These are phyloP conservation scores for Narthecium ossifragum DNA, from an alignment of 106 monocot species.

Conservation along the genomic window DNA sequence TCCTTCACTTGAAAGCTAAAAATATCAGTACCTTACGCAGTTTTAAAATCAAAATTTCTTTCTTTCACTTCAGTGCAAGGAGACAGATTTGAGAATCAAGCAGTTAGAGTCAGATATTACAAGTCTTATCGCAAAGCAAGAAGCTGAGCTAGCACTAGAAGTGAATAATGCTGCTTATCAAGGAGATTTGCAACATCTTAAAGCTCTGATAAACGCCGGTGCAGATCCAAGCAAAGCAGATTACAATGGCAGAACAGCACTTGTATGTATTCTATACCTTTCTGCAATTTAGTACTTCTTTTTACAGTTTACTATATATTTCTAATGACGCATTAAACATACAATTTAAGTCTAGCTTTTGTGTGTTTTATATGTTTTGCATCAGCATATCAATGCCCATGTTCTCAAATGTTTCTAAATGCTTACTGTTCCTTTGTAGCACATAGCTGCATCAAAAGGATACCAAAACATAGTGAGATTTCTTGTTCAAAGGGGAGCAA, in stretches of 20 bases:
- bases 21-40: too few species aligned
- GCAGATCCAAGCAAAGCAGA: slow-evolving; percentile 86
- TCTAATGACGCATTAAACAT: too few species aligned
- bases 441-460: slow-evolving; percentile 75
- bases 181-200: slow-evolving; percentile 72
- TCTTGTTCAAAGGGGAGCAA: slow-evolving; percentile 67
- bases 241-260: slow-evolving; percentile 83
- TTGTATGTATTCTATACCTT: slow-evolving; percentile 69
- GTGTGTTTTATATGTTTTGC: too few species aligned
- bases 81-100: slow-evolving; percentile 41
- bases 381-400: too few species aligned
- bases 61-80: slow-evolving; percentile 35
- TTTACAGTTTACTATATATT: too few species aligned
- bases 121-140: slow-evolving; percentile 84
- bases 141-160: slow-evolving; percentile 79
- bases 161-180: slow-evolving; percentile 82
- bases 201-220: slow-evolving; percentile 67
- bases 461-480: slow-evolving; percentile 49
- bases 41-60: too few species aligned
- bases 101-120: slow-evolving; percentile 81
- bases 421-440: slow-evolving; percentile 34
- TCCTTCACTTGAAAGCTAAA: too few species aligned
- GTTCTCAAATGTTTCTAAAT: not conserved
- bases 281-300: too few species aligned
- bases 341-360: too few species aligned